Base-by-base conservation (phyloP, 805 yeast species). In the Jamesozyma lodderae region DNA sequence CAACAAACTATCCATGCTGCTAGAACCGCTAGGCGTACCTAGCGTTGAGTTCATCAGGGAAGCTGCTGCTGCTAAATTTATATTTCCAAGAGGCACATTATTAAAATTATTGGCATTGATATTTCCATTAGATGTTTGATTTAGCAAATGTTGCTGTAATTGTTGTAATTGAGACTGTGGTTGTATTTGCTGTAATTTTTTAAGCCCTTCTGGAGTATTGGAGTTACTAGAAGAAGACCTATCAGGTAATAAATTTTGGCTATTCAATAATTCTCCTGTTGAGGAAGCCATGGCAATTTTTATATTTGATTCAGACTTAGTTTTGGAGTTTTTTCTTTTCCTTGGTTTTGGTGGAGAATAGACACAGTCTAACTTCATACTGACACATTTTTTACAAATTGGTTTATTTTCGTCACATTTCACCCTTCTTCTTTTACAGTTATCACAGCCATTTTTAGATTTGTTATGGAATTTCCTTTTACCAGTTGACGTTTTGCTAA, bases 351-450 rank as follows among this genome's bases (percentile, higher is more conserved):
- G 41, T 16, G 37, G 31, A n/a, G 66, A 48, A 41, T 82, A 87
- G 2, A 80, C 72, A 62, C 97, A 88, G 20, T 73, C 79, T 25
- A 88, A 67, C 17, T 82, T 80, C 77, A 88, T 74, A 44, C 86
- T 79, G 35, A 67, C 62, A 61, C 97, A 88, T 61, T 86, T 86
- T 17, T 66, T 65, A 59, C 97, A 88, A 6, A 66, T 56, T 1
- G 96, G 96, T 43, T 77, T 81, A 1, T 66, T 65, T 59, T 90
- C 96, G 57, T 88, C 96, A 67, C 97, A 88, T 57, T 88, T 88
- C 29, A 90, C 96, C 36, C 96, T 68, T 50, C 97, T 72, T 46
- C 75, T 72, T 55, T 88, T 88, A 62, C 97, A 88, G 2, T 94
- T 83, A 28, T 78, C 73, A 62, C 97, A 88, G 0, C 97, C 97